Evolutionary conservation across 352 stramenopile species (phyloP), one percentile per base, ranked within the genome.

Genomic region (Pythium sukuiense): DNA sequence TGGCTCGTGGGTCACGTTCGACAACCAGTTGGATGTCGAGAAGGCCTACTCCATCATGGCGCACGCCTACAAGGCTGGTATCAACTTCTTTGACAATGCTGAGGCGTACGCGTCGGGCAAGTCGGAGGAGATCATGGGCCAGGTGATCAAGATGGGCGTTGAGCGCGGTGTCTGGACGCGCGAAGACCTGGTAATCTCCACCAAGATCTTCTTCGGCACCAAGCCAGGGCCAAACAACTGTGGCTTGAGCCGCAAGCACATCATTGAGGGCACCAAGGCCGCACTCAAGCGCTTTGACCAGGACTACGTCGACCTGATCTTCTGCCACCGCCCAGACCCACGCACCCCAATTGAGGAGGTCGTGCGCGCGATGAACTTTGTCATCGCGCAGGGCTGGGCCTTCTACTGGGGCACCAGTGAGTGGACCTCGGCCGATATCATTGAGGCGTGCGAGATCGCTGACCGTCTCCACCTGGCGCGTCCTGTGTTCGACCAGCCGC

Each of bases 71-170:
- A 84, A 90, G 69, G 52, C 80, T 0, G 82, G 80, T 43, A 63
- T 90, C 61, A 90, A 88, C 73, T 85, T 90, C 50, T 81, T 89
- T 53, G 82, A 90, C 68, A 90, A 84, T 37, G 81, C 81, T 2
- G 80, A 85, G 66, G 65, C 74, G 26, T 90, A 90, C 30, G 69
- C 59, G 5, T 69, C 80, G 43, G 78, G 80, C 43, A 68, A 79
- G 39, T 74, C 75, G 11, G 77, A 85, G 61, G 60, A 75, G 52
- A 80, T 83, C 58, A 90, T 87, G 71, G 81, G 81, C 26, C 79
- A 85, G 57, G 62, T 85, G 6, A 67, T 91, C 11, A 82, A 86
- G 60, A 69, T 74, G 26, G 76, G 77, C 26, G 74, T 88, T 6
- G 72, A 86, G 69, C 70, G 65, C 18, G 68, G 64, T 13, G 46